Evolutionary conservation across 805 yeast genomes (phyloP).

Genomic region (Candida khao-thaluensis): DNA sequence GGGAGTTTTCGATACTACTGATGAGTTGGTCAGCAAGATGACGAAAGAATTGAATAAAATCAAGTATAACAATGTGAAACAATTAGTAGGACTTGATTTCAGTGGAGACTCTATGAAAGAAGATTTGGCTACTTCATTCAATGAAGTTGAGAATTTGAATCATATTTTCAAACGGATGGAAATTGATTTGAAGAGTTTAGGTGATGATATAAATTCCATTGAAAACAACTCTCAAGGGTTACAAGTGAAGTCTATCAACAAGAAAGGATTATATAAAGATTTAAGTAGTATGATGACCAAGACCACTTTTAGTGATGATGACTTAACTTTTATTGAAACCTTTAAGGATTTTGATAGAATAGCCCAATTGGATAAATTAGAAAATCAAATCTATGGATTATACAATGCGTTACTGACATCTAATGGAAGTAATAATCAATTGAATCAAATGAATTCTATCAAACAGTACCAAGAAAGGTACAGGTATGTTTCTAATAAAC

Average conservation of each 20-base stretch:
- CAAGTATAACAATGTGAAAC: slow-evolving; percentile 61
- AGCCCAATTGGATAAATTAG: slow-evolving; percentile 47
- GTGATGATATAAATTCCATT: slow-evolving; percentile 66
- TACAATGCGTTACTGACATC: slow-evolving; percentile 57
- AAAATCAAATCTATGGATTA: slow-evolving; percentile 53
- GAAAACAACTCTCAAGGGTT: slow-evolving; percentile 78
- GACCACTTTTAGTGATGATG: slow-evolving; percentile 61
- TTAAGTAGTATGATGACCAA: slow-evolving; percentile 66
- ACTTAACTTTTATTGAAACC: slow-evolving; percentile 45
- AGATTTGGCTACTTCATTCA: slow-evolving; percentile 33
- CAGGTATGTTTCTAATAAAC: slow-evolving; percentile 52
- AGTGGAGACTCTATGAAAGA: slow-evolving; percentile 30
- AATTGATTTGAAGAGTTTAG: slow-evolving; percentile 40
- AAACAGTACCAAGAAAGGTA: slow-evolving; percentile 62
- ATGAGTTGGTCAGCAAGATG: slow-evolving; percentile 55
- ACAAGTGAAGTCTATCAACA: slow-evolving; percentile 80
- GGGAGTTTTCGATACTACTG: slow-evolving; percentile 66
- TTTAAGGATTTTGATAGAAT: slow-evolving; percentile 50
- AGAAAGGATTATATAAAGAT: slow-evolving; percentile 70
- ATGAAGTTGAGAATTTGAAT: slow-evolving; percentile 36
- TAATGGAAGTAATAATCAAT: slow-evolving; percentile 33
- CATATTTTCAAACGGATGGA: slow-evolving; percentile 42
- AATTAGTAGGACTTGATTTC: slow-evolving; percentile 36
- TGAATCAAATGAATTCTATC: slow-evolving; percentile 70
- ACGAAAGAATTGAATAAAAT: slow-evolving; percentile 57